Evolutionary conservation across 306 rosid species (phyloP).

Genomic region (Glycine tomentella): DNA sequence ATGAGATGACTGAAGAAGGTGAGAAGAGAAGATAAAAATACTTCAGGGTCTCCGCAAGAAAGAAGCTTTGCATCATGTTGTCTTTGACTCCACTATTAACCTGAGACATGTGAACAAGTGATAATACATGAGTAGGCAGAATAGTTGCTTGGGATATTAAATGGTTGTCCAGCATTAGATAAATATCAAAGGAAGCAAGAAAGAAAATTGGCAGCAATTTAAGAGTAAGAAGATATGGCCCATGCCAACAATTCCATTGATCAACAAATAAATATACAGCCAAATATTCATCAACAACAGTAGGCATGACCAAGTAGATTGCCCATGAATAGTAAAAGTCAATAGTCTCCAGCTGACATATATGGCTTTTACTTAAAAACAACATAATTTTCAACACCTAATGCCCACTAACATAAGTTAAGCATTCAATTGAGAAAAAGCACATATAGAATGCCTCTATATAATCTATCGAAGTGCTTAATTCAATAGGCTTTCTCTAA

Average conservation of each 20-base stretch:
- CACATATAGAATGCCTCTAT: background rate
- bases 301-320: background rate
- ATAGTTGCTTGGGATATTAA: background rate
- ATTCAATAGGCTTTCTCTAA: background rate
- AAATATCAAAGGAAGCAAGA: constrained; percentile 32
- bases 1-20: constrained; percentile 84
- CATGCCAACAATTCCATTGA: background rate
- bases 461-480: constrained; percentile 14
- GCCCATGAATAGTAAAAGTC: background rate
- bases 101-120: constrained; percentile 69
- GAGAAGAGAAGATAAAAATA: constrained; percentile 96
- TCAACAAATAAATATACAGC: background rate
- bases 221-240: background rate
- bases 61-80: constrained; percentile 98
- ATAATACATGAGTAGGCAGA: constrained; percentile 21
- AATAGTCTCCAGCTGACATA: too few relatives aligned
- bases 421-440: too few relatives aligned
- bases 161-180: constrained; percentile 15
- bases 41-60: constrained; percentile 96
- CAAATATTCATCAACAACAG: background rate
- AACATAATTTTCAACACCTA: too few relatives aligned
- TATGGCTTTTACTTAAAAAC: too few relatives aligned
- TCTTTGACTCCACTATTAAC: constrained; percentile 91
- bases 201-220: background rate
- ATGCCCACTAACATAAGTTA: too few relatives aligned